phyloP scores from a whole-genome alignment of 495 filamentous ascomycete species.

The Aspergillus biplanus region DNA sequence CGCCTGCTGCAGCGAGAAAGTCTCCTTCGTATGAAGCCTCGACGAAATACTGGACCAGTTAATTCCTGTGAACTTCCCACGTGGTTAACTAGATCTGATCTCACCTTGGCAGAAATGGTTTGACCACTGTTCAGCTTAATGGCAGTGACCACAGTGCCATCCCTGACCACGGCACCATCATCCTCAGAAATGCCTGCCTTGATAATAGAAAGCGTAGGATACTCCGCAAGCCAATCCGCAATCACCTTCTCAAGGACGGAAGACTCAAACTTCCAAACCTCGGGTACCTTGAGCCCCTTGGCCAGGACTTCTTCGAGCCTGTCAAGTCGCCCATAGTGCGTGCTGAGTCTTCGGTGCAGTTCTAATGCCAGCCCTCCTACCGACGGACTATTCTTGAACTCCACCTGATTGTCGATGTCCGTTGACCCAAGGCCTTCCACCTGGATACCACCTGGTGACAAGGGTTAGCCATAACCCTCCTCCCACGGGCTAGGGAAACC shows the following conservation, averaged over 20 bases:
- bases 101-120: neutral
- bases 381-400: slow-evolving; percentile 3
- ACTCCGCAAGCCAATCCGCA: slow-evolving; percentile 2
- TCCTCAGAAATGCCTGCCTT: neutral
- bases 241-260: neutral
- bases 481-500: neutral
- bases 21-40: slow-evolving; percentile 7
- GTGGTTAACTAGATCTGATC: neutral
- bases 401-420: neutral
- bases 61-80: neutral
- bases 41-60: slow-evolving; percentile 2
- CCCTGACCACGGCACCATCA: neutral
- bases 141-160: neutral
- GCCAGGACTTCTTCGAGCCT: neutral
- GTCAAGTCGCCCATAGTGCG: slow-evolving; percentile 4
- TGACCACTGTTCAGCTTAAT: neutral
- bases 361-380: slow-evolving; percentile 3
- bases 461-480: neutral
- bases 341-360: slow-evolving; percentile 6
- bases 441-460: slow-evolving; percentile 1
- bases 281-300: slow-evolving; percentile 2
- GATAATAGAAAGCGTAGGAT: neutral
- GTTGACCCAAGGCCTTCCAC: neutral
- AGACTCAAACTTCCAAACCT: slow-evolving; percentile 9
- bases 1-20: slow-evolving; percentile 2